A percentile compares a stretch with the other conserved stretches of the same genome.
Evolutionary conservation across 2,329 filamentous ascomycete species (phyloP).

Genomic region (Ceratocystis destructans): DNA sequence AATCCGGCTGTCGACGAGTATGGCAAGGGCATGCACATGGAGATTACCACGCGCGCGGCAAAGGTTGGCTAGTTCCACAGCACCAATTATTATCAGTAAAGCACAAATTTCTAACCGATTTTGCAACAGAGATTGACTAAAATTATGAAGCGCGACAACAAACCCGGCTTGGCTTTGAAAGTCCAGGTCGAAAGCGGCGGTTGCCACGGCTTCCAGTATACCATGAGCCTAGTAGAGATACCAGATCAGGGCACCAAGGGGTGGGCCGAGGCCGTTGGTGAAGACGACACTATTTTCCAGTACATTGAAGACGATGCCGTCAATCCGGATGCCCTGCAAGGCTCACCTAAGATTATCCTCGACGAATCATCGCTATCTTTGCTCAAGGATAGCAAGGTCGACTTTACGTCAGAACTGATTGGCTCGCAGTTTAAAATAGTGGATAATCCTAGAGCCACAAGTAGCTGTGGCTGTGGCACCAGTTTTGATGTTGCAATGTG

Average conservation of each 20-base stretch:
- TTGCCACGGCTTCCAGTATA: slow-evolving; percentile 95
- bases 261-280: slow-evolving; percentile 32
- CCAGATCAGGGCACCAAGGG: slow-evolving; percentile 30
- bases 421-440: slow-evolving; percentile 83
- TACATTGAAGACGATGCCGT: slow-evolving; percentile 41
- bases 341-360: slow-evolving; percentile 65
- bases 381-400: slow-evolving; percentile 83
- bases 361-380: slow-evolving; percentile 78
- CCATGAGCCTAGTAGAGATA: slow-evolving; percentile 69
- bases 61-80: slow-evolving; percentile 47
- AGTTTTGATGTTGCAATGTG: slow-evolving; percentile 85
- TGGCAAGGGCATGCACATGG: slow-evolving; percentile 69
- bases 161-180: slow-evolving; percentile 73
- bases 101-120: neutral
- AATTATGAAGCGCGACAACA: slow-evolving; percentile 58
- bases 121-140: slow-evolving; percentile 50
- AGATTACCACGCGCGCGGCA: slow-evolving; percentile 71
- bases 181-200: slow-evolving; percentile 87
- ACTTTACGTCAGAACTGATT: slow-evolving; percentile 93
- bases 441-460: slow-evolving; percentile 81
- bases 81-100: slow-evolving; percentile 19
- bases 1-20: slow-evolving; percentile 73
- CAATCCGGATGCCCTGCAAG: slow-evolving; percentile 23
- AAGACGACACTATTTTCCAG: slow-evolving; percentile 83
- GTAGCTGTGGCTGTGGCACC: slow-evolving; percentile 91